Percentiles rank a stretch among this genome's conserved stretches.
phyloP scores from a whole-genome alignment of 306 rosid species.

The Cercis canadensis region DNA sequence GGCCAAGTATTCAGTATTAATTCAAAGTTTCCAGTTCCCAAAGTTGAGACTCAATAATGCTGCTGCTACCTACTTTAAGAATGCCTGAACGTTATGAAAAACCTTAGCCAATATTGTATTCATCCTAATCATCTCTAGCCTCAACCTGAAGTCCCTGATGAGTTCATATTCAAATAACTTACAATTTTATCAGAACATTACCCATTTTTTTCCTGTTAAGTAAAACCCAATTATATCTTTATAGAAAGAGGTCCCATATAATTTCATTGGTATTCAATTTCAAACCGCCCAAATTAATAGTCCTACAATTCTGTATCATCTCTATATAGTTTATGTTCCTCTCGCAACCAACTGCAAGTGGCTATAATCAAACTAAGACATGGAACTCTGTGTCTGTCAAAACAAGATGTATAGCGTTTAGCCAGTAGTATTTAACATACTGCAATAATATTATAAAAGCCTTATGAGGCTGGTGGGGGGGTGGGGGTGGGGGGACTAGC shows the following conservation, averaged over 20 bases:
- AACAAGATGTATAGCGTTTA: no score
- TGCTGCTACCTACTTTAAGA: neutral
- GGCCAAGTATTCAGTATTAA: neutral
- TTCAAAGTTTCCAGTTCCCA: neutral
- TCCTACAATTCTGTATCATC: conserved; percentile 1
- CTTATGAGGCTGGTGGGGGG: no score
- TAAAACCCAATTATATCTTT: neutral
- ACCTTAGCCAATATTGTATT: neutral
- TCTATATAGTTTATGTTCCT: no score
- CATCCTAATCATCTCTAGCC: neutral
- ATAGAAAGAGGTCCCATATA: neutral
- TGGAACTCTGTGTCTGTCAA: no score
- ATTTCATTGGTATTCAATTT: conserved; percentile 12
- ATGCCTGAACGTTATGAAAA: neutral
- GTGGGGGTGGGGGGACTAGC: no score
- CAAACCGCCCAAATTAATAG: neutral
- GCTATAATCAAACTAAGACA: no score
- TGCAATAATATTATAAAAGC: no score
- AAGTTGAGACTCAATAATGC: neutral
- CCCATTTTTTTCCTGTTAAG: neutral
- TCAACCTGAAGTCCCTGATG: conserved; percentile 1
- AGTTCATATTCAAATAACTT: neutral
- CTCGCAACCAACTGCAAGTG: no score
- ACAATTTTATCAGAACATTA: neutral
- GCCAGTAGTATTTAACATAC: no score